Conservation (phyloP, 1,139 yeast genomes). For the Blastobotrys indianensis region DNA sequence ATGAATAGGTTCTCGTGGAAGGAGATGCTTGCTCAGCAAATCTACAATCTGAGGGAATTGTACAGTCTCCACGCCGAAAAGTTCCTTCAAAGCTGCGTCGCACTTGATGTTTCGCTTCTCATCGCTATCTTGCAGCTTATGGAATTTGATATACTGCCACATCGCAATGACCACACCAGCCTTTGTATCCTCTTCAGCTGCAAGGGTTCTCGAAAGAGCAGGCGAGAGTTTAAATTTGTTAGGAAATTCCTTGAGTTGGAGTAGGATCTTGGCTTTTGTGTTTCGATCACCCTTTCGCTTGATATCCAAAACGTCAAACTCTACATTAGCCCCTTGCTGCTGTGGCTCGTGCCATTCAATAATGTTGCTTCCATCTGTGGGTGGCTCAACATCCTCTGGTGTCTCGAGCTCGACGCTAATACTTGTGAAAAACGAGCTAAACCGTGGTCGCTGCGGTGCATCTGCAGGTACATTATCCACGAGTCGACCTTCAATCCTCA, state of each 20-base stretch:
- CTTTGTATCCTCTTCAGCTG: constrained; percentile 72
- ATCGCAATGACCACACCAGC: constrained; percentile 79
- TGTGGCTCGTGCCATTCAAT: constrained; percentile 65
- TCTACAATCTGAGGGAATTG: constrained; percentile 73
- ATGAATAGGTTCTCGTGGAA: constrained; percentile 73
- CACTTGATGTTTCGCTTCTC: constrained; percentile 58
- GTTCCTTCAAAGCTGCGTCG: constrained; percentile 57
- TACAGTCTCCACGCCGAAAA: constrained; percentile 39
- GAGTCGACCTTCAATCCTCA: constrained; percentile 81
- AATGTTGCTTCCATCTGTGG: constrained; percentile 32
- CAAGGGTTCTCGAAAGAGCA: constrained; percentile 63
- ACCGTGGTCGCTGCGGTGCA: constrained; percentile 47
- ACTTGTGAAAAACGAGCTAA: constrained; percentile 77
- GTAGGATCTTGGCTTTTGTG: constrained; percentile 62
- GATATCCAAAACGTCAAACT: constrained; percentile 85
- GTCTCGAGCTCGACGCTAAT: constrained; percentile 67
- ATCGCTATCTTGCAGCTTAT: constrained; percentile 53
- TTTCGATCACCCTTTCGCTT: constrained; percentile 70
- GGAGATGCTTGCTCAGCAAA: constrained; percentile 54
- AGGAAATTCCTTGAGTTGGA: constrained; percentile 72
- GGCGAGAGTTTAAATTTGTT: constrained; percentile 58
- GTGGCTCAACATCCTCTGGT: constrained; percentile 34
- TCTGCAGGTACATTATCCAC: constrained; percentile 37
- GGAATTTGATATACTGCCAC: constrained; percentile 83
- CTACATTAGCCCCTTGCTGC: constrained; percentile 31